Evolutionary conservation across 352 stramenopile species (phyloP).

Genomic region (Elongisporangium anandrum): DNA sequence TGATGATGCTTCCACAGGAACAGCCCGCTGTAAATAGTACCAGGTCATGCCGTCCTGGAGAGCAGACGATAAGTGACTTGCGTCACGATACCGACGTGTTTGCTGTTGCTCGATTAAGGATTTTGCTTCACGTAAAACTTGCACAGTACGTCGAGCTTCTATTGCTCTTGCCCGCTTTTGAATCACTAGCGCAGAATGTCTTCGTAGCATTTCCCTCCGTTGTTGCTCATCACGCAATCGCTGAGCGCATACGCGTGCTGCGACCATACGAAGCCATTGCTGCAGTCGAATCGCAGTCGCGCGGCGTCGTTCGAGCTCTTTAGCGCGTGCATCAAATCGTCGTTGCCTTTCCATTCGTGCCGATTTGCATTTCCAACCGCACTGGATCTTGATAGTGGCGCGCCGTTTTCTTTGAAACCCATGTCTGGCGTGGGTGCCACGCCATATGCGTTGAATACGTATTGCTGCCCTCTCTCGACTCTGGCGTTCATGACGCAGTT

Average conservation of each 20-base stretch:
- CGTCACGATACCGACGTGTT: conserved; percentile 25
- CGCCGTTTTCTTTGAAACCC: conserved; percentile 12
- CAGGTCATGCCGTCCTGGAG: conserved; percentile 45
- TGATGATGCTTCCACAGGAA: conserved; percentile 21
- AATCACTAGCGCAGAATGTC: conserved; percentile 44
- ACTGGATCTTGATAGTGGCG: conserved; percentile 39
- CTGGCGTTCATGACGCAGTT: conserved; percentile 14
- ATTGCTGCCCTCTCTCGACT: conserved; percentile 17
- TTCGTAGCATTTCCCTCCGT: conserved; percentile 20
- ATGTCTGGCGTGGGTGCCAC: conserved; percentile 15
- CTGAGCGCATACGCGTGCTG: conserved; percentile 14
- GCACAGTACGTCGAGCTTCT: conserved; percentile 28
- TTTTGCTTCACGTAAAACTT: conserved; percentile 36
- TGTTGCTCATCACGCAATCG: conserved; percentile 20
- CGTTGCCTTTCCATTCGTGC: conserved; percentile 21
- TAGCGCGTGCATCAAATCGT: conserved; percentile 3
- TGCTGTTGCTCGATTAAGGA: conserved; percentile 42
- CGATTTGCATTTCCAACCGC: conserved; percentile 28
- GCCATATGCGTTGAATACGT: conserved; percentile 33
- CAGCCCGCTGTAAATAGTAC: conserved; percentile 18
- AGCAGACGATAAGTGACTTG: conserved; percentile 26
- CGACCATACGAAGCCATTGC: conserved; percentile 21
- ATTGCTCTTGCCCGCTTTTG: conserved; percentile 48
- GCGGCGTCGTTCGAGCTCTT: conserved; percentile 5
- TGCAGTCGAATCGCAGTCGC: conserved; percentile 29